Percentiles rank a stretch among this genome's conserved stretches.
Evolutionary conservation across 805 yeast genomes (phyloP).

Genomic region (Grigorovia transvaalensis): DNA sequence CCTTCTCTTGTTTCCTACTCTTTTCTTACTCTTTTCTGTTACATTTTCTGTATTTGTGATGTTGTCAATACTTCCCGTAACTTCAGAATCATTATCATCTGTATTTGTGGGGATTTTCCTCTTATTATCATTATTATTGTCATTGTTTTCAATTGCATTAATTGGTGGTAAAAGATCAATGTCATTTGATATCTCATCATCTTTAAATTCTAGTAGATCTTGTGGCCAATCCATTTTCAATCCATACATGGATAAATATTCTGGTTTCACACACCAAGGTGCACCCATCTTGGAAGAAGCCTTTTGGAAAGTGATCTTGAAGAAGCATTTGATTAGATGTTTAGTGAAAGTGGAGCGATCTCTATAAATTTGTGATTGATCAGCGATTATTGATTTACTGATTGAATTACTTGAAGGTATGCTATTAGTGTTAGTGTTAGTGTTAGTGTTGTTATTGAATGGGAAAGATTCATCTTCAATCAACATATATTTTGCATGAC

Average conservation of each 20-base stretch:
- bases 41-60: background rate
- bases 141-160: background rate
- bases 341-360: conserved; percentile 85
- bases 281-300: conserved; percentile 82
- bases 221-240: conserved; percentile 28
- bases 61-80: background rate
- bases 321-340: conserved; percentile 78
- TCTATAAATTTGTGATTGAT: conserved; percentile 62
- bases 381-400: conserved; percentile 54
- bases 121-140: background rate
- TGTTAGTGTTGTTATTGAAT: background rate
- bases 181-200: conserved; percentile 15
- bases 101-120: background rate
- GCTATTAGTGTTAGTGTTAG: conserved; percentile 11
- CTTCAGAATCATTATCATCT: background rate
- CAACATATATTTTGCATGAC: conserved; percentile 62
- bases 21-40: background rate
- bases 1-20: background rate
- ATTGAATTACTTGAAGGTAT: conserved; percentile 23
- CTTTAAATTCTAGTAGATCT: conserved; percentile 24
- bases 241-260: conserved; percentile 36
- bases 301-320: conserved; percentile 56
- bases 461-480: conserved; percentile 32
- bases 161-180: too few species aligned
- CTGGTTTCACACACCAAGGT: conserved; percentile 86